Evolutionary conservation across 306 rosid species (phyloP).

Genomic region (Prinsepia uniflora): DNA sequence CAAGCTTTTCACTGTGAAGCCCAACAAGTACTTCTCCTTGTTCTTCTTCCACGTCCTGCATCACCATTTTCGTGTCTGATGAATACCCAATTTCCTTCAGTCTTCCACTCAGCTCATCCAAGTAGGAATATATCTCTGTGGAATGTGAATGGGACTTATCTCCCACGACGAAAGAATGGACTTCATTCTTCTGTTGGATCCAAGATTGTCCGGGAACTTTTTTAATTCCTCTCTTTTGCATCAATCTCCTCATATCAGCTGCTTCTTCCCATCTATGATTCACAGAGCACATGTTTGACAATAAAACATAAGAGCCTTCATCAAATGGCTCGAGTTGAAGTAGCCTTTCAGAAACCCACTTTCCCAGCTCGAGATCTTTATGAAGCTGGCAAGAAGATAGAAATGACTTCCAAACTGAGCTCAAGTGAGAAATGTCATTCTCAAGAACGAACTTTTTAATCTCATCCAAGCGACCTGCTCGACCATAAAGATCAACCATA

Average conservation of each 20-base stretch:
- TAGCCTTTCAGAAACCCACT: constrained; percentile 56
- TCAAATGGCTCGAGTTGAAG: constrained; percentile 61
- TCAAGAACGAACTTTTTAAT: constrained; percentile 53
- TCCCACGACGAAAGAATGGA: constrained; percentile 55
- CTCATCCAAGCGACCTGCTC: constrained; percentile 68
- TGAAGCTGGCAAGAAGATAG: constrained; percentile 72
- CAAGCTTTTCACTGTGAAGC: constrained; percentile 80
- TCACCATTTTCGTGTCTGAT: constrained; percentile 41
- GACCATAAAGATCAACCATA: constrained; percentile 91
- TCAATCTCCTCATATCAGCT: constrained; percentile 53
- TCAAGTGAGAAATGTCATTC: constrained; percentile 52
- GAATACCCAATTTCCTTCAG: constrained; percentile 73
- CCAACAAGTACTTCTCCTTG: constrained; percentile 61
- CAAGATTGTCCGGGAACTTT: constrained; percentile 84
- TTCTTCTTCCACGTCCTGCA: constrained; percentile 81
- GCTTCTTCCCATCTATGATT: constrained; percentile 69
- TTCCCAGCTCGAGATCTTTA: constrained; percentile 64
- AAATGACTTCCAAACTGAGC: constrained; percentile 68
- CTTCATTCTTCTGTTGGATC: constrained; percentile 65
- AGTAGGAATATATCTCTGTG: constrained; percentile 45
- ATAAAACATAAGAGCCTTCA: constrained; percentile 58
- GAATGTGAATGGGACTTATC: constrained; percentile 56
- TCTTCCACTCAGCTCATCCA: constrained; percentile 53
- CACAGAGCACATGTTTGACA: constrained; percentile 63
- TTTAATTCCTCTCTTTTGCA: constrained; percentile 63